Evolutionary conservation across 75 land plant species (phyloP).

Genomic region (Chamaecyparis obtusa): DNA sequence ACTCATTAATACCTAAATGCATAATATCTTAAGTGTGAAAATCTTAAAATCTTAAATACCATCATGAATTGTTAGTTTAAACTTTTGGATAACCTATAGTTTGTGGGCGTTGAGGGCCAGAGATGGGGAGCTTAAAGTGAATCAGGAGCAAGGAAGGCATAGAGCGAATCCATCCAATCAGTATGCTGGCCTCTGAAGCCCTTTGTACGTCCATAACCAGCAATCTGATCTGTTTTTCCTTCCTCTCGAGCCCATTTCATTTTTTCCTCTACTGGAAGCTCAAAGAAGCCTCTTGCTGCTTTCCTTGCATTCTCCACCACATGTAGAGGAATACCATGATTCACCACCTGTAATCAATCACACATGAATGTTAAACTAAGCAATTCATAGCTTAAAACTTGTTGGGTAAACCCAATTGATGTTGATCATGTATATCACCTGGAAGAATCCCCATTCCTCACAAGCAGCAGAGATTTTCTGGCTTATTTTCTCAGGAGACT

Average conservation of each 20-base stretch:
- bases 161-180: slow-evolving; percentile 7
- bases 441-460: slow-evolving; percentile 2
- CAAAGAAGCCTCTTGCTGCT: background rate
- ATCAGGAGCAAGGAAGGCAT: background rate
- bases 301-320: background rate
- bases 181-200: background rate
- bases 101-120: slow-evolving; percentile 11
- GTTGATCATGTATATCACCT: background rate
- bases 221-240: background rate
- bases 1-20: too few relatives aligned
- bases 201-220: background rate
- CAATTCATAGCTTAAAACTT: background rate
- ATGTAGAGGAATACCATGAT: background rate
- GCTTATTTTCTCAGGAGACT: background rate
- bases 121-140: background rate
- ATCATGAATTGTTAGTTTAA: background rate
- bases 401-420: background rate
- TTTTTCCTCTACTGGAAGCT: background rate
- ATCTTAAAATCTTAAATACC: too few relatives aligned
- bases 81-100: slow-evolving; percentile 1
- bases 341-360: background rate
- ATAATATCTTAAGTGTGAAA: too few relatives aligned
- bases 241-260: background rate
- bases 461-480: background rate
- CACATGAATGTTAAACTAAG: background rate